Conservation (phyloP, 164 flowering plant genomes). For the Vitis riparia region DNA sequence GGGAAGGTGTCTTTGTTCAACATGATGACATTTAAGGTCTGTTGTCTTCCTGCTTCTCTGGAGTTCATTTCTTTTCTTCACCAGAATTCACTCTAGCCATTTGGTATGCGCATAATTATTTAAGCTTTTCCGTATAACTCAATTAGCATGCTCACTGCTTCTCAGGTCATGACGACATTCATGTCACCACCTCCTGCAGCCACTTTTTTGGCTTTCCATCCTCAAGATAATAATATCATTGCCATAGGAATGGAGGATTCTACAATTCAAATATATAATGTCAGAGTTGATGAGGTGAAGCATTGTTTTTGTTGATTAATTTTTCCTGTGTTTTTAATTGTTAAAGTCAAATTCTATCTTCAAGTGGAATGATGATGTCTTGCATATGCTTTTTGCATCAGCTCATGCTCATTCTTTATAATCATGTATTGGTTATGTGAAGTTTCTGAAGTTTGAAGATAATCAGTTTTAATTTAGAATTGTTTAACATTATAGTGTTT, state of each 20-base stretch:
- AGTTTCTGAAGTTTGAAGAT: not conserved
- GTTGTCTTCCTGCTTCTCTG: not conserved
- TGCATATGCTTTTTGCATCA: not conserved
- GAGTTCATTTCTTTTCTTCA: not conserved
- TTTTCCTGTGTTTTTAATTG: not conserved
- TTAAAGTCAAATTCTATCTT: not conserved
- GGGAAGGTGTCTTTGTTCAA: slow-evolving; percentile 69
- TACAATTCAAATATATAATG: slow-evolving; percentile 71
- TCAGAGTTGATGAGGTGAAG: slow-evolving; percentile 65
- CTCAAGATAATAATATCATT: slow-evolving; percentile 76
- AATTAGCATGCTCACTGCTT: not conserved
- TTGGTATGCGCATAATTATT: too few species aligned
- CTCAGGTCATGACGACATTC: slow-evolving; percentile 72
- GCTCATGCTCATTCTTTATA: not conserved
- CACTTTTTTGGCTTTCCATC: slow-evolving; percentile 74
- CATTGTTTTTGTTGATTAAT: not conserved
- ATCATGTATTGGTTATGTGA: not conserved
- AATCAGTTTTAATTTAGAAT: not conserved
- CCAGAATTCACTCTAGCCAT: too few species aligned
- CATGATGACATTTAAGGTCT: slow-evolving; percentile 79
- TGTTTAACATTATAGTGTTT: not conserved
- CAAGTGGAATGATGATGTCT: not conserved
- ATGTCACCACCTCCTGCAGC: slow-evolving; percentile 86
- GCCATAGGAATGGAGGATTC: slow-evolving; percentile 84
- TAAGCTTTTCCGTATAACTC: not conserved